These are phyloP conservation scores for Trichophyton verrucosum DNA, from an alignment of 2,329 filamentous ascomycete genomes.

Conservation along the genomic window DNA sequence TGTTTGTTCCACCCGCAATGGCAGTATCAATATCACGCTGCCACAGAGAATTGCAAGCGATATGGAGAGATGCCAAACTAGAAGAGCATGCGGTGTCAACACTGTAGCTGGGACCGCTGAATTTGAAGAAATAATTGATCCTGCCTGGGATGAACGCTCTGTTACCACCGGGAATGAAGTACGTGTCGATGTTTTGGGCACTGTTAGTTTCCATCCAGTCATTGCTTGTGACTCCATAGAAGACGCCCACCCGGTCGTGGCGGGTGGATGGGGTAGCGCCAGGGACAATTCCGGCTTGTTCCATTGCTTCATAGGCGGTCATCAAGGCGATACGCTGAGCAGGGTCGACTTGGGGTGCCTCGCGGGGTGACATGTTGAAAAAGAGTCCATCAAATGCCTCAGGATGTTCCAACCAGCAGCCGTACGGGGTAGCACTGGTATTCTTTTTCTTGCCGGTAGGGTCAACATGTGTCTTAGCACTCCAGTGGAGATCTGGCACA, in stretches of 20 bases:
- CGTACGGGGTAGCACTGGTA: conserved; percentile 17
- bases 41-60: conserved; percentile 15
- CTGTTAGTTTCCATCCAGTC: conserved; percentile 9
- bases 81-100: conserved; percentile 38
- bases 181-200: not conserved
- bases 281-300: conserved; percentile 11
- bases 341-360: conserved; percentile 16
- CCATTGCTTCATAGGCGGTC: conserved; percentile 13
- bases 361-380: conserved; percentile 14
- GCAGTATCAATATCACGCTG: conserved; percentile 17
- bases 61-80: conserved; percentile 18
- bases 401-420: conserved; percentile 9
- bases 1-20: conserved; percentile 2
- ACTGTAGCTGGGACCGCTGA: conserved; percentile 13
- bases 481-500: not conserved
- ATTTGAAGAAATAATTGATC: conserved; percentile 17
- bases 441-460: conserved; percentile 13
- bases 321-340: conserved; percentile 16
- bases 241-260: not conserved
- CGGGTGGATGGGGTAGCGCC: not conserved
- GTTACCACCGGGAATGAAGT: conserved; percentile 8
- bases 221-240: conserved; percentile 10
- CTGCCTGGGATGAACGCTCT: conserved; percentile 16
- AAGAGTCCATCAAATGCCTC: conserved; percentile 17
- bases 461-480: conserved; percentile 18